Conservation (phyloP, 345 rosid species). For the Nasturtium officinale region DNA sequence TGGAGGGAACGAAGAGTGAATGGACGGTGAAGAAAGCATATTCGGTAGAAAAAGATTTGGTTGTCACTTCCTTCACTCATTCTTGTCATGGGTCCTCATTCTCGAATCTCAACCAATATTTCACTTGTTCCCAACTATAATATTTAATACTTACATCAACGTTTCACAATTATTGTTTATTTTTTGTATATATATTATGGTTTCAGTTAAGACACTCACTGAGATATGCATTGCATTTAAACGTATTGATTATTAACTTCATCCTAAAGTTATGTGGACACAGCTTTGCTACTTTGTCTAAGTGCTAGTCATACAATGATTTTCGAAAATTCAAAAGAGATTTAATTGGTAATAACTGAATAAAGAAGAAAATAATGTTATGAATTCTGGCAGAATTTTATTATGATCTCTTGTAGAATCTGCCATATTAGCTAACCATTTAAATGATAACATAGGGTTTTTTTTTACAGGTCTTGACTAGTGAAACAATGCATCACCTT, state of each 20-base stretch:
- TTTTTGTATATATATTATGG: not conserved
- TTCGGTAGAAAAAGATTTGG: constrained; percentile 33
- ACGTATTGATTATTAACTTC: not conserved
- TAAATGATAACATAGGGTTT: not conserved
- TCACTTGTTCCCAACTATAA: constrained; percentile 35
- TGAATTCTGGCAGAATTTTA: not conserved
- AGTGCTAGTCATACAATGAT: not conserved
- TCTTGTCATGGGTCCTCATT: constrained; percentile 32
- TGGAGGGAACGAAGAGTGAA: constrained; percentile 31
- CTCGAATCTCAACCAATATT: constrained; percentile 27
- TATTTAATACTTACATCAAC: constrained; percentile 22
- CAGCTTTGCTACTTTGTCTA: constrained; percentile 21
- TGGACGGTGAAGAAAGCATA: constrained; percentile 38
- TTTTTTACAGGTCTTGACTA: not conserved
- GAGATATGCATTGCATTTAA: not conserved
- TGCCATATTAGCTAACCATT: not conserved
- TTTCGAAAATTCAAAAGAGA: not conserved
- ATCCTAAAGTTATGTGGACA: constrained; percentile 2
- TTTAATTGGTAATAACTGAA: not conserved
- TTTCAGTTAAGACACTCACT: not conserved
- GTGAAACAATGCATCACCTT: too few species aligned
- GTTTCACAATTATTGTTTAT: constrained; percentile 18
- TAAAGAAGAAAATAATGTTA: not conserved
- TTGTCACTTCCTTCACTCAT: constrained; percentile 31
- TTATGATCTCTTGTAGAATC: not conserved